These are phyloP conservation scores for Groenewaldozyma sp. DNA, from an alignment of 1,139 yeast genomes.

Conservation along the genomic window DNA sequence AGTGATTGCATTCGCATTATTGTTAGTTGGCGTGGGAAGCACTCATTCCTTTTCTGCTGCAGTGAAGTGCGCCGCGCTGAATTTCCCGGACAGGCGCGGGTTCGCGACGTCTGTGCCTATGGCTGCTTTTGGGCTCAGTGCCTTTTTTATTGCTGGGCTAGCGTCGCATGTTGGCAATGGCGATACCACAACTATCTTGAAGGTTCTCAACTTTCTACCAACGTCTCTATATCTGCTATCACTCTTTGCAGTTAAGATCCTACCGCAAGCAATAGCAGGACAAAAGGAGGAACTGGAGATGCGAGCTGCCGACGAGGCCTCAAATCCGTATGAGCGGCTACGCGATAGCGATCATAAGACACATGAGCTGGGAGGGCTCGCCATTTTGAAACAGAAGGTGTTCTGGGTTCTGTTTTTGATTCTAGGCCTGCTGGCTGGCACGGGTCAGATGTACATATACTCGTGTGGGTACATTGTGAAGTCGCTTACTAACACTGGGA, in stretches of 20 bases:
- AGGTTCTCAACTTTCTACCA: constrained; percentile 27
- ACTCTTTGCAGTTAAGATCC: constrained; percentile 20
- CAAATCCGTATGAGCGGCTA: constrained; percentile 5
- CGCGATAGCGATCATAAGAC: background rate
- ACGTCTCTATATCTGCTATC: constrained; percentile 19
- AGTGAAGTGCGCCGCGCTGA: constrained; percentile 36
- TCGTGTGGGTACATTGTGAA: constrained; percentile 64
- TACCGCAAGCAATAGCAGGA: constrained; percentile 10
- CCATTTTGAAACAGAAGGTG: constrained; percentile 4
- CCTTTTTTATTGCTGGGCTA: constrained; percentile 31
- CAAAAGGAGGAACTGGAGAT: too few species aligned
- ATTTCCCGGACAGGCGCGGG: constrained; percentile 32
- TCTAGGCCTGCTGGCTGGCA: constrained; percentile 56
- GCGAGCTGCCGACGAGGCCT: constrained; percentile 5
- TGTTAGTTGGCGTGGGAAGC: constrained; percentile 31
- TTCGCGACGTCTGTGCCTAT: constrained; percentile 35
- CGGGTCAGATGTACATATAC: constrained; percentile 72
- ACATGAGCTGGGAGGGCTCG: background rate
- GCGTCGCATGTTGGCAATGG: constrained; percentile 25
- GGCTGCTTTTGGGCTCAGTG: constrained; percentile 37
- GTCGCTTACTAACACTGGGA: constrained; percentile 31
- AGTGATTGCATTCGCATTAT: constrained; percentile 24
- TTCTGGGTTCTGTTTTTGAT: constrained; percentile 36
- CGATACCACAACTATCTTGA: constrained; percentile 27
- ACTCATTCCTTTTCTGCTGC: constrained; percentile 33